Percentiles rank a stretch among this genome's conserved stretches.
Conservation (phyloP, 495 filamentous ascomycete species). For the Neurospora sp. region DNA sequence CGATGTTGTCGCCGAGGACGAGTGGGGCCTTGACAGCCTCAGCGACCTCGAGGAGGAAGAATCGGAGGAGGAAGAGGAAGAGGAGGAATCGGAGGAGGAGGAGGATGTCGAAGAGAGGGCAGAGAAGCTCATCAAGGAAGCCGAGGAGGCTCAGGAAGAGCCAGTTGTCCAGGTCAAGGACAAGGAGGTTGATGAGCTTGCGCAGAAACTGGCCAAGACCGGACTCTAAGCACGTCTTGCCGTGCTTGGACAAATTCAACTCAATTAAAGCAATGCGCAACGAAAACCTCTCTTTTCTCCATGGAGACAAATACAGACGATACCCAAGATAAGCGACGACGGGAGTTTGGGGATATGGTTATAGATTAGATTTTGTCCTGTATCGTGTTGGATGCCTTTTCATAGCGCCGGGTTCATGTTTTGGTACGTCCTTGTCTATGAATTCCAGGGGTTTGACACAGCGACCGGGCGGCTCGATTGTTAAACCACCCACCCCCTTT, state of each 20-base stretch:
- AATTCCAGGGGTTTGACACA: not conserved
- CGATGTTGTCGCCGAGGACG: constrained; percentile 49
- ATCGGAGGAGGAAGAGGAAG: constrained; percentile 60
- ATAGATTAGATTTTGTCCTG: constrained; percentile 5
- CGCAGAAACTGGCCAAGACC: constrained; percentile 63
- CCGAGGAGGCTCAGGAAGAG: constrained; percentile 63
- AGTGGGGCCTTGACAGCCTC: constrained; percentile 78
- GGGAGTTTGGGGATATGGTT: constrained; percentile 10
- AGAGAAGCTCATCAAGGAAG: constrained; percentile 57
- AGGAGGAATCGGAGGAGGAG: constrained; percentile 57
- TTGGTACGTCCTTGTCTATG: not conserved
- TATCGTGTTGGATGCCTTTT: constrained; percentile 5
- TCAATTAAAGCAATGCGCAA: constrained; percentile 1
- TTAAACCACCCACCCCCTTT: not conserved
- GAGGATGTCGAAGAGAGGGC: constrained; percentile 51
- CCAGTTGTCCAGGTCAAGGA: constrained; percentile 64
- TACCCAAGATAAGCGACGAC: constrained; percentile 16
- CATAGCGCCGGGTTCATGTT: not conserved
- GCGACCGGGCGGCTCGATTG: not conserved
- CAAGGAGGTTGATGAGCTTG: constrained; percentile 69
- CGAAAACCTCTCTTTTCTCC: constrained; percentile 1
- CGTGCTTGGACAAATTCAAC: not conserved
- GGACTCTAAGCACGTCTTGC: constrained; percentile 20
- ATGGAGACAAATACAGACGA: constrained; percentile 13
- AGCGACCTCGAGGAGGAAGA: constrained; percentile 73